Base-by-base conservation (phyloP, 306 rosid genomes). In the Canavalia ensiformis region DNA sequence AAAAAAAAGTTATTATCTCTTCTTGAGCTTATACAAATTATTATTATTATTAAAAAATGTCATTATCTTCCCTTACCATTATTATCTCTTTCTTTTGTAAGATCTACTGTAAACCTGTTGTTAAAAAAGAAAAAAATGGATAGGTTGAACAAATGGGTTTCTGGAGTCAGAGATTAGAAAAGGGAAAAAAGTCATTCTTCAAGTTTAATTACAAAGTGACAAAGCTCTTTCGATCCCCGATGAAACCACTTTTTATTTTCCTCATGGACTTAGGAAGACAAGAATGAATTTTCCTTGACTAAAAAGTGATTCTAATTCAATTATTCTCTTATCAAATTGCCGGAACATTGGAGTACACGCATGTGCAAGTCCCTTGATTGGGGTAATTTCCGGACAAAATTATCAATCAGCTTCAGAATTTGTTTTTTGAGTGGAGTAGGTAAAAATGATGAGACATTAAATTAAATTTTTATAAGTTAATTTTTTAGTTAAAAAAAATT, bases 181-280 rank as follows among this genome's bases (percentile, higher is more conserved):
- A 63, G 35, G 6, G 4, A 8, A 65, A 67, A 25, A 44, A 68
- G 39, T 1, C 9, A 28, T 18, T 66, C 8, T 44, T 44, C 7
- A 18, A 44, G 35, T 4, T 49, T 42, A 44, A 41, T 55, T 39
- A 11, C 49, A 68, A 68, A 37, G 29, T 35, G 63, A 71, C 46
- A 28, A 37, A 57, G 10, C n/a, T 33, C 13, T 2, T 37, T 37
- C 1, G 33, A 33, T 34, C 5, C 25, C 18, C 0, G 7, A 25
- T 8, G 18, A 50, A n/a, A 60, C 2, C 34, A 28, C 34, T 52
- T 12, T 34, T 30, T 18, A 28, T 60, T 73, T 80, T 46, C 62
- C 62, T 10, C 50, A 3, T 74, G 74, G 76, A 74, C 69, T 34
- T 74, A 39, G 71, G 74, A 52, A 81, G 70, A 65, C 18, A 42